Evolutionary conservation across 306 rosid genomes (phyloP), one percentile per base, ranked within the genome.

Genomic region (Citrullus colocynthis): DNA sequence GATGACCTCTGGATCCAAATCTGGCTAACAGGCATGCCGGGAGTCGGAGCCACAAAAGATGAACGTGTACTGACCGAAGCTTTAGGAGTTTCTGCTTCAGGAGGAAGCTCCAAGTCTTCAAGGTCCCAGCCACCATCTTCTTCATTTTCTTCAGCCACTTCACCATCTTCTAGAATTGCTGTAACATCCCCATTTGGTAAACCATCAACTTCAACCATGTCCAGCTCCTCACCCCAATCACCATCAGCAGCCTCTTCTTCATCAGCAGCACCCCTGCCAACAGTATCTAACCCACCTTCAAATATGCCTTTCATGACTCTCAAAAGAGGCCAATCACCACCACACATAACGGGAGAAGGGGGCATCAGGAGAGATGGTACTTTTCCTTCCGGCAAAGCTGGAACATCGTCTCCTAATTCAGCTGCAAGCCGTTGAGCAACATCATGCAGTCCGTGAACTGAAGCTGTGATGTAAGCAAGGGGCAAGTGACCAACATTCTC

Each of bases 301-400:
- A 93, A 93, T 59, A 93, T 82, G 70, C 97, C 96, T 64, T 82
- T 88, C 90, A 82, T 85, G 66, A 93, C 97, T 81, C 93, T 91
- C 24, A 93, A 93, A 84, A 91, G 97, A 18, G 98, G 97, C 98
- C 98, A 93, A 86, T 93, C 96, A n/a, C 93, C 88, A 52, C 97
- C 88, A 18, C 90, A 84, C 78, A 87, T 83, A 45, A 90, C 84
- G 10, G 98, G 98, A 24, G 89, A 78, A 32, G 96, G 94, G 6
- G 98, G 96, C 66, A 80, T 84, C 87, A 93, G 55, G 77, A 91
- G 96, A 83, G 93, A 81, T 20, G 97, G 91, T 36, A 81, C 84
- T 82, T 88, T 90, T 44, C 93, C 96, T 81, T 81, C 88, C 0
- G 96, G 96, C 80, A 91, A 81, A 86, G 91, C 78, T 14, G 98